phyloP scores from a whole-genome alignment of 2,329 filamentous ascomycete genomes.

The Alternaria metachromatica region DNA sequence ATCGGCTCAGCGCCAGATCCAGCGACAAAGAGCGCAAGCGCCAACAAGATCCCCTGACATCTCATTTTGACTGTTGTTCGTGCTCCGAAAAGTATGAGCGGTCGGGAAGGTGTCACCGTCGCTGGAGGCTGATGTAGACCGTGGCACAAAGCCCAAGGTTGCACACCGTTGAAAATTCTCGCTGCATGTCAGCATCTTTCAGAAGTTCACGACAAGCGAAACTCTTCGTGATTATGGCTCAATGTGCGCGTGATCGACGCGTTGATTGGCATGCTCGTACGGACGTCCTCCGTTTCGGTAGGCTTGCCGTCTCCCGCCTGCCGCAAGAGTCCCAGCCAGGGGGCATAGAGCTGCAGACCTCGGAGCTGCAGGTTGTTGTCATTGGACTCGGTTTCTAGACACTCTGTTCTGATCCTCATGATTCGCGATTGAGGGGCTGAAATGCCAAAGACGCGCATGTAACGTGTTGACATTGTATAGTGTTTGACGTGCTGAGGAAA shows the following conservation, averaged over 20 bases:
- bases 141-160: background rate
- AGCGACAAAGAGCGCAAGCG: conserved; percentile 28
- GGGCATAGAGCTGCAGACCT: background rate
- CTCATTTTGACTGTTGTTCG: background rate
- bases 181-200: background rate
- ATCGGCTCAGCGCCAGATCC: conserved; percentile 28
- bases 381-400: background rate
- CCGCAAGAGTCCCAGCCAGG: background rate
- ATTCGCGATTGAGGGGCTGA: fast-evolving
- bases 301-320: background rate
- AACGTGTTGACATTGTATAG: background rate
- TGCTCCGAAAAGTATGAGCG: background rate
- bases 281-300: background rate
- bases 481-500: background rate
- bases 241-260: background rate
- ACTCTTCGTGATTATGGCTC: background rate
- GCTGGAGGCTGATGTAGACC: background rate
- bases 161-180: background rate
- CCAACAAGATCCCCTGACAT: conserved; percentile 8
- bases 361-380: background rate
- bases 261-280: background rate
- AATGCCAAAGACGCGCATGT: background rate
- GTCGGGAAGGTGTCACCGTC: background rate
- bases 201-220: background rate
- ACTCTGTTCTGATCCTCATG: background rate